Evolutionary conservation across 2,329 filamentous ascomycete species (phyloP).

Genomic region (Grosmannia serpens): DNA sequence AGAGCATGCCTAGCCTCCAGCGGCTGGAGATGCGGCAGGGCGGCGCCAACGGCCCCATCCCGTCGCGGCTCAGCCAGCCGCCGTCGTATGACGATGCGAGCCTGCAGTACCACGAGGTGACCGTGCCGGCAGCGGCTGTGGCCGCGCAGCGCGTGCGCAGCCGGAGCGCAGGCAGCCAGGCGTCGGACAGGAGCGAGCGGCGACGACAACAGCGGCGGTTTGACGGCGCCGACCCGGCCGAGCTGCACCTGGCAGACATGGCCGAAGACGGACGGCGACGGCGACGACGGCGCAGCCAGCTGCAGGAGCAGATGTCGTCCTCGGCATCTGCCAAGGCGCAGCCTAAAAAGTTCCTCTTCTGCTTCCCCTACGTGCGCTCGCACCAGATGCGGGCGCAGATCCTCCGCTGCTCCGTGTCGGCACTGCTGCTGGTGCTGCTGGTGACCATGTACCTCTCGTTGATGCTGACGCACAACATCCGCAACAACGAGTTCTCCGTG

Average conservation of each 20-base stretch:
- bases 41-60: slow-evolving; percentile 21
- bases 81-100: not conserved
- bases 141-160: slow-evolving; percentile 10
- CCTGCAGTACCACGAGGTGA: not conserved
- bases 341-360: slow-evolving; percentile 37
- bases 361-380: slow-evolving; percentile 45
- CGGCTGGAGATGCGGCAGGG: slow-evolving; percentile 21
- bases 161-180: not conserved
- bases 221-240: slow-evolving; percentile 34
- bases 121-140: slow-evolving; percentile 11
- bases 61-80: slow-evolving; percentile 11
- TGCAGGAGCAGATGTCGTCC: not conserved
- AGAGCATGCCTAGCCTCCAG: slow-evolving; percentile 27
- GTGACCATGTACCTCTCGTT: slow-evolving; percentile 61
- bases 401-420: slow-evolving; percentile 53
- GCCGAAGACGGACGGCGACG: slow-evolving; percentile 28
- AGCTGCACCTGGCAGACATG: slow-evolving; percentile 33
- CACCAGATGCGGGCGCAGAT: slow-evolving; percentile 42
- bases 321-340: slow-evolving; percentile 9
- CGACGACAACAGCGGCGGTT: slow-evolving; percentile 16
- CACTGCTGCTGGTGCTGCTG: slow-evolving; percentile 45
- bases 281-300: slow-evolving; percentile 8
- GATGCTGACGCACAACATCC: slow-evolving; percentile 50
- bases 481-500: slow-evolving; percentile 63
- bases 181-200: not conserved